These are phyloP conservation scores for Raphanus hybrid DNA, from an alignment of 441 rosid species.

Conservation along the genomic window DNA sequence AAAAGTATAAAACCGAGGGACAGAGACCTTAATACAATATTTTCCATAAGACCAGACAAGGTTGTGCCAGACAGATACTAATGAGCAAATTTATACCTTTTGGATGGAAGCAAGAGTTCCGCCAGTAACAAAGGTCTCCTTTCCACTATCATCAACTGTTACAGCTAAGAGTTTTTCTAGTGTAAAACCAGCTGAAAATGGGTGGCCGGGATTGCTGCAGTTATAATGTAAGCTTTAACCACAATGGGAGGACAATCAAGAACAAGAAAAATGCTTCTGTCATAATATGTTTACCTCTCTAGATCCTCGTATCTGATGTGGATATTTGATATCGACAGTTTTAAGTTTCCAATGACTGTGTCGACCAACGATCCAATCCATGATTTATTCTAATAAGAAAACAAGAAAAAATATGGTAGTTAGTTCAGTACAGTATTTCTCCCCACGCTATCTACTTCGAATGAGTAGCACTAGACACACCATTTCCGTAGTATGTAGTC, in stretches of 20 bases:
- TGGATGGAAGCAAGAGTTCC: constrained; percentile 78
- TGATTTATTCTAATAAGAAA: constrained; percentile 78
- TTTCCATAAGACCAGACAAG: constrained; percentile 25
- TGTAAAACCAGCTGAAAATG: constrained; percentile 90
- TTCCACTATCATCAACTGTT: constrained; percentile 90
- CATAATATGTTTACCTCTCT: constrained; percentile 68
- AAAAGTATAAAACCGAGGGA: constrained; percentile 26
- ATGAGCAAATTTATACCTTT: constrained; percentile 57
- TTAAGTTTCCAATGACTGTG: constrained; percentile 95
- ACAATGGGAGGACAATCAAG: constrained; percentile 28
- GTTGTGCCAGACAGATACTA: constrained; percentile 3
- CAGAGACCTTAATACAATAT: constrained; percentile 11
- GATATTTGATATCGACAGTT: constrained; percentile 97
- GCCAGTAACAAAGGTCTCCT: constrained; percentile 90
- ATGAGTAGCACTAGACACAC: constrained; percentile 56
- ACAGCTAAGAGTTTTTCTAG: constrained; percentile 96
- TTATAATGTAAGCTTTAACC: constrained; percentile 33
- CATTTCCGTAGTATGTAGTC: constrained; percentile 82
- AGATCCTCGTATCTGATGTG: constrained; percentile 98
- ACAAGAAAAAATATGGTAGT: constrained; percentile 37
- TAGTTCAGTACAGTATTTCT: constrained; percentile 33
- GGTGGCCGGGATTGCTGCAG: constrained; percentile 91
- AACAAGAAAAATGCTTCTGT: constrained; percentile 26
- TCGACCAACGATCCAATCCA: constrained; percentile 97
- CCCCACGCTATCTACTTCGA: constrained; percentile 22